Base-by-base conservation (phyloP, 345 rosid species). In the Isatis tinctoria region DNA sequence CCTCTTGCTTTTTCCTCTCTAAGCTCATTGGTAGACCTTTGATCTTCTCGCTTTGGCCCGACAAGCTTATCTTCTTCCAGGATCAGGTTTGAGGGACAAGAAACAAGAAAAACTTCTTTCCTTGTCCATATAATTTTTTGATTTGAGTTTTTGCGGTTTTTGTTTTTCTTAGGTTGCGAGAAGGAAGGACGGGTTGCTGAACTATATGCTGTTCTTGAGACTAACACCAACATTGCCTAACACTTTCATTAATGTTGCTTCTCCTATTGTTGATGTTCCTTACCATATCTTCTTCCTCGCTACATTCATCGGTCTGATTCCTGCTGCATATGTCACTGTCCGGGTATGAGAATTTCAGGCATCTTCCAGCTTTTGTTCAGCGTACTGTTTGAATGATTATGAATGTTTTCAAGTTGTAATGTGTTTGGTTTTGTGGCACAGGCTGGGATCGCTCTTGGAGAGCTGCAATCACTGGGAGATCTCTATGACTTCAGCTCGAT, bases 371-470 rank as follows among this genome's bases (percentile, higher is more conserved):
- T 53, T 27, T 16, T 26, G 3, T 13, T 54, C 0, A 56, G n/a
- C 61, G 32, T 33, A 53, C 3, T 6, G 56, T 63, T 70, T 61
- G 20, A 13, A 8, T 45, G 48, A 61, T 33, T 53, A 39, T 14
- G 59, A 39, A 45, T 13, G 4, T 62, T n/a, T 52, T 41, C 4
- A 1, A 11, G 26, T 28, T 47, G 32, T 41, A 24, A 8, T 61
- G 40, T 65, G 30, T 59, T 51, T 24, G 6, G 16, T 40, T 56
- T 16, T 73, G 35, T 75, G 75, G 6, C 54, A 79, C 78, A 94
- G 97, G 98, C 96, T 68, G 98, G 98, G 58, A 78, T 88, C 67
- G 90, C 96, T 70, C 90, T 94, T 35, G 96, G 97, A 72, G 98
- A 91, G 66, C 70, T 91, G 81, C 87, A 81, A 69, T 87, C 97